Conservation (phyloP, 2,329 filamentous ascomycete genomes). For the Sordariomycetes sp. region DNA sequence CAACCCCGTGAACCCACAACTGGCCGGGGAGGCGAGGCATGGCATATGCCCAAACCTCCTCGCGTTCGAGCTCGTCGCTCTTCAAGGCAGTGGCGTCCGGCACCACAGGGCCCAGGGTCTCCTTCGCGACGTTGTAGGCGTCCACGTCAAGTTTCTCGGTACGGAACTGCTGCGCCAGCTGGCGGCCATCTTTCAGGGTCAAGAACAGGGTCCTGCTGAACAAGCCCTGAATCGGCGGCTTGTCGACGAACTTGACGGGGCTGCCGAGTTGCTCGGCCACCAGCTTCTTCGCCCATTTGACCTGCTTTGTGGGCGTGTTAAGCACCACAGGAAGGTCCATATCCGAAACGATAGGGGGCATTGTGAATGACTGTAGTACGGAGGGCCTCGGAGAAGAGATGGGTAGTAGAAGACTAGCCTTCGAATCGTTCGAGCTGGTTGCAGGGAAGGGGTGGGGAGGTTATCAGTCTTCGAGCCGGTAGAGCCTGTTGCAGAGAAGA, state of each 20-base stretch:
- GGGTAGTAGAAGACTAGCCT: no score
- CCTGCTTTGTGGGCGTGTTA: constrained; percentile 13
- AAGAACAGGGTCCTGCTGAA: constrained; percentile 15
- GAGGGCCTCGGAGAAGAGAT: not conserved
- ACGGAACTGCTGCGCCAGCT: not conserved
- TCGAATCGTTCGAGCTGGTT: no score
- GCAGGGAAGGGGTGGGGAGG: no score
- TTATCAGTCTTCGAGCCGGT: no score
- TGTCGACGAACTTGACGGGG: constrained; percentile 12
- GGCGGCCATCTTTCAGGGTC: constrained; percentile 6
- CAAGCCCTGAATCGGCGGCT: constrained; percentile 16
- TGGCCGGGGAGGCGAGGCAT: not conserved
- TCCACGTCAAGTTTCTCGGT: not conserved
- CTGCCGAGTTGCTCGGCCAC: constrained; percentile 13
- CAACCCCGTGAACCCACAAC: not conserved
- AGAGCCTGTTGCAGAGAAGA: no score
- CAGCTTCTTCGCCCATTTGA: constrained; percentile 16
- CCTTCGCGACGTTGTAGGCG: not conserved
- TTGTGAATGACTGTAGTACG: not conserved
- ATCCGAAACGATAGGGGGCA: constrained; percentile 7
- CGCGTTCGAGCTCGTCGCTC: not conserved
- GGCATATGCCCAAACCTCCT: not conserved
- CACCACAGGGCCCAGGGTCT: not conserved
- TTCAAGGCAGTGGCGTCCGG: not conserved
- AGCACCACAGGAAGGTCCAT: constrained; percentile 14